Evolutionary conservation across 139 green algal genomes (phyloP).

Genomic region (Chlorella sp.): DNA sequence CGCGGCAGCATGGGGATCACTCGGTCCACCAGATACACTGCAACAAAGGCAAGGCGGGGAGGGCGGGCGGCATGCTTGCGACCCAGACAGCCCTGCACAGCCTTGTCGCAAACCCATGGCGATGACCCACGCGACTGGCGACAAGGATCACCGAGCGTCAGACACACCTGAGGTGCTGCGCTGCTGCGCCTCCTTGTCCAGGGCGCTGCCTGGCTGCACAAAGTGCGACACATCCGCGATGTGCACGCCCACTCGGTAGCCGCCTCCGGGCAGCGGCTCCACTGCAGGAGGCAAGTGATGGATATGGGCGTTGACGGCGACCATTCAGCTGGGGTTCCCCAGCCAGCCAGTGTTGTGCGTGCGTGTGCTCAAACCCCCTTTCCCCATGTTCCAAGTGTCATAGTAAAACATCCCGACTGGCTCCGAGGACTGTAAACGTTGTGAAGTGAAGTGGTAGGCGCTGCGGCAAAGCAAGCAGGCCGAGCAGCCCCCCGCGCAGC

Average conservation of each 20-base stretch:
- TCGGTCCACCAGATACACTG: constrained; percentile 60
- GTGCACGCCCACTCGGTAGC: constrained; percentile 82
- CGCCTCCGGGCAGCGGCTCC: constrained; percentile 42
- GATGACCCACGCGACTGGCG: too few relatives aligned
- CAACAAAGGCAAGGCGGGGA: not conserved
- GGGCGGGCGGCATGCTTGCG: too few relatives aligned
- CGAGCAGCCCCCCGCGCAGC: too few relatives aligned
- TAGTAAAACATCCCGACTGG: too few relatives aligned
- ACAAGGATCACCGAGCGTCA: not conserved
- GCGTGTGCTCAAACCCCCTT: too few relatives aligned
- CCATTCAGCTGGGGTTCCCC: too few relatives aligned
- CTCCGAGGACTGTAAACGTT: too few relatives aligned
- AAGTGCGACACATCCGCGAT: constrained; percentile 93
- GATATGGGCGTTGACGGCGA: too few relatives aligned
- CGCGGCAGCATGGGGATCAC: constrained; percentile 92
- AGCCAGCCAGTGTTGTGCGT: too few relatives aligned
- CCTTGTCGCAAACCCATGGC: not conserved
- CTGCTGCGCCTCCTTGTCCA: constrained; percentile 85
- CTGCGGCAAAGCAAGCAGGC: not conserved
- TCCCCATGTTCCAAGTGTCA: too few relatives aligned
- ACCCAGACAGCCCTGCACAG: too few relatives aligned
- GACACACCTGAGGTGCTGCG: constrained; percentile 33
- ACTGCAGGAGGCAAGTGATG: constrained; percentile 26
- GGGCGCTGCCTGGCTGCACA: constrained; percentile 63
- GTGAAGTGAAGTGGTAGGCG: too few relatives aligned